Base-by-base conservation (phyloP, 192 early-diverging fungal genomes). In the Geranomyces variabilis region DNA sequence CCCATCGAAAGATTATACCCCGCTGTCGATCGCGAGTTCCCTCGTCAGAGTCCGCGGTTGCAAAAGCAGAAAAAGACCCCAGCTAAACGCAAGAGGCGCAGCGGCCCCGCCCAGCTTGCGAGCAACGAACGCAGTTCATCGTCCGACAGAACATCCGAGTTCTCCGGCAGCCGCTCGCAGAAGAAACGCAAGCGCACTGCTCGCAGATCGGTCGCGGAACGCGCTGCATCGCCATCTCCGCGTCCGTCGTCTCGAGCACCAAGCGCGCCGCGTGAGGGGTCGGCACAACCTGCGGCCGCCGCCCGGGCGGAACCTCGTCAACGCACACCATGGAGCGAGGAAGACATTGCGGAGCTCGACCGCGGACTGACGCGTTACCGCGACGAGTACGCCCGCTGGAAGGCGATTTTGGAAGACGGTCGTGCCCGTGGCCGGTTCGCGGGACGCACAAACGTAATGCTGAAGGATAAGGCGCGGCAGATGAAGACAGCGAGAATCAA, bases 391-490 rank as follows among this genome's bases (percentile, higher is more conserved):
- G 45, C 31, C n/a, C 61, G 70, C 44, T 72, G 70, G 70, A 60
- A 61, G 7, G 10, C 64, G 61, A 72, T 72, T 22, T 43, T 72
- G 44, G 48, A 72, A 30, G 61, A 72, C 10, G 70, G 70, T 0
- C 24, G 19, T 9, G 61, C 70, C 22, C 14, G 34, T 22, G 70
- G 70, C 29, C 31, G 44, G 24, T 72, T 72, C 36, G 30, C 17
- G 28, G 70, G 62, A 1, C 70, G 70, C n/a, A 62, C 19, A 28
- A 72, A 72, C 29, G 70, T 72, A 8, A 61, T 64, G 47, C 57
- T 72, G 28, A 72, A 72, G 29, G 57, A 72, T 41, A 72, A 72
- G 47, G 70, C 70, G 21, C 59, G 70, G 17, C 70, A 72, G 57
- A 72, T 72, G 70, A 72, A 55, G 70, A 47, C 63, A 31, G 45